Conservation (phyloP, 2,329 filamentous ascomycete species). For the Botrytis aclada region DNA sequence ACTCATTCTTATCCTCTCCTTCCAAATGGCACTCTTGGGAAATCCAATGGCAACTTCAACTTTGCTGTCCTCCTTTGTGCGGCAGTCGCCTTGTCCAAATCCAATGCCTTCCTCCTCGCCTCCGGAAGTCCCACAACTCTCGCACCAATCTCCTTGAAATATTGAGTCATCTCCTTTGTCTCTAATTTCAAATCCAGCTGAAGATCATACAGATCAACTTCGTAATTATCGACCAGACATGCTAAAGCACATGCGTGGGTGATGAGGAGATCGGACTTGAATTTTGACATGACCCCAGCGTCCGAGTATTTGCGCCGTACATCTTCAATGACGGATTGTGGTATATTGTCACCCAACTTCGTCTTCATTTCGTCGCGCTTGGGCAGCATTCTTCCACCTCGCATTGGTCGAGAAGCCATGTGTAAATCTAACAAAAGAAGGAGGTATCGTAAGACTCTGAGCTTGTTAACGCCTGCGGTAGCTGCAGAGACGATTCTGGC, state of each 20-base stretch:
- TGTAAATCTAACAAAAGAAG: slow-evolving; percentile 56
- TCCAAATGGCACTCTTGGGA: slow-evolving; percentile 59
- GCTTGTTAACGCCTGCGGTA: slow-evolving; percentile 44
- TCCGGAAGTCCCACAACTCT: slow-evolving; percentile 50
- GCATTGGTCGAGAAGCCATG: slow-evolving; percentile 46
- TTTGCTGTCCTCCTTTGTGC: slow-evolving; percentile 63
- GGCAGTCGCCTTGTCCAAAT: slow-evolving; percentile 59
- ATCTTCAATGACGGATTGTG: slow-evolving; percentile 61
- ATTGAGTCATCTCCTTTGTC: slow-evolving; percentile 65
- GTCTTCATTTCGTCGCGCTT: slow-evolving; percentile 60
- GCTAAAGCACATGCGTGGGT: slow-evolving; percentile 71
- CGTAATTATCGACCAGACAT: slow-evolving; percentile 69
- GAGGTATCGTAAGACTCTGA: slow-evolving; percentile 60
- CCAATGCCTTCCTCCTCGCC: slow-evolving; percentile 48
- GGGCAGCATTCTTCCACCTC: slow-evolving; percentile 49
- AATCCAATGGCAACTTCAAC: slow-evolving; percentile 74
- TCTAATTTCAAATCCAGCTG: slow-evolving; percentile 71
- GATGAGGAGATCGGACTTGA: slow-evolving; percentile 67
- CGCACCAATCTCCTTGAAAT: slow-evolving; percentile 75
- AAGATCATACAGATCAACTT: slow-evolving; percentile 67
- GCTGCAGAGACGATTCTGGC: slow-evolving; percentile 53
- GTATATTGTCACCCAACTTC: slow-evolving; percentile 51
- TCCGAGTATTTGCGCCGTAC: slow-evolving; percentile 69
- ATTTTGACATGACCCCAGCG: slow-evolving; percentile 63
- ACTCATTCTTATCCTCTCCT: slow-evolving; percentile 24